These are phyloP conservation scores for Eutypa lata DNA, from an alignment of 2,329 filamentous ascomycete genomes.

Conservation along the genomic window DNA sequence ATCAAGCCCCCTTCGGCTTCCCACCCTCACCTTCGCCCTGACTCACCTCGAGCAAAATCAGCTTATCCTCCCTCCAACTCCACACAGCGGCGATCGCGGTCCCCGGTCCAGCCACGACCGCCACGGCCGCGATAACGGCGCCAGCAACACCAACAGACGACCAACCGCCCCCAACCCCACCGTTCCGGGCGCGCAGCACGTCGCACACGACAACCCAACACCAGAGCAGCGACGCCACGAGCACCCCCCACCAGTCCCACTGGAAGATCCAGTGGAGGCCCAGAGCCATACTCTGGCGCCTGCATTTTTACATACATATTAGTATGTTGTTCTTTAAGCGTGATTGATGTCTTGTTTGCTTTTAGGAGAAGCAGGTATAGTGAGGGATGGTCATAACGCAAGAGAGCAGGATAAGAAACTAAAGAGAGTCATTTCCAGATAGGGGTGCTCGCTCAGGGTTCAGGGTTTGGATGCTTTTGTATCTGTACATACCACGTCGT, in stretches of 20 bases:
- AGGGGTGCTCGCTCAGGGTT: too few relatives aligned
- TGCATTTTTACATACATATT: too few relatives aligned
- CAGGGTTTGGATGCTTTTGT: too few relatives aligned
- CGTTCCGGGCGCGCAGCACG: constrained; percentile 13
- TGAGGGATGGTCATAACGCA: too few relatives aligned
- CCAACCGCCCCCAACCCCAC: background rate
- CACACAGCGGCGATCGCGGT: constrained; percentile 19
- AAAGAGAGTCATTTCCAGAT: too few relatives aligned
- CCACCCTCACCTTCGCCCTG: background rate
- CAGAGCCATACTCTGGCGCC: constrained; percentile 14
- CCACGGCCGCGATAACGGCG: constrained; percentile 12
- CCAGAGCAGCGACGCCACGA: constrained; percentile 21
- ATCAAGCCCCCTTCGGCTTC: constrained; percentile 16
- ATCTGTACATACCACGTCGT: constrained; percentile 12
- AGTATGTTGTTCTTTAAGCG: too few relatives aligned
- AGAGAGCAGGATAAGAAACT: too few relatives aligned
- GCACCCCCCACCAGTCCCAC: constrained; percentile 24
- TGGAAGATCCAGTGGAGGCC: constrained; percentile 30
- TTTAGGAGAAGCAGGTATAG: too few relatives aligned
- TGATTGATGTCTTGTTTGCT: too few relatives aligned
- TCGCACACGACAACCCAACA: constrained; percentile 21
- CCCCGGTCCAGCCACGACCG: constrained; percentile 22
- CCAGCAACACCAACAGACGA: too few relatives aligned
- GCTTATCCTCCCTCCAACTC: constrained; percentile 24
- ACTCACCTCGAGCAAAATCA: constrained; percentile 21